Evolutionary conservation across 306 rosid genomes (phyloP), one percentile per base, ranked within the genome.

Genomic region (Elaeagnus macrophylla): DNA sequence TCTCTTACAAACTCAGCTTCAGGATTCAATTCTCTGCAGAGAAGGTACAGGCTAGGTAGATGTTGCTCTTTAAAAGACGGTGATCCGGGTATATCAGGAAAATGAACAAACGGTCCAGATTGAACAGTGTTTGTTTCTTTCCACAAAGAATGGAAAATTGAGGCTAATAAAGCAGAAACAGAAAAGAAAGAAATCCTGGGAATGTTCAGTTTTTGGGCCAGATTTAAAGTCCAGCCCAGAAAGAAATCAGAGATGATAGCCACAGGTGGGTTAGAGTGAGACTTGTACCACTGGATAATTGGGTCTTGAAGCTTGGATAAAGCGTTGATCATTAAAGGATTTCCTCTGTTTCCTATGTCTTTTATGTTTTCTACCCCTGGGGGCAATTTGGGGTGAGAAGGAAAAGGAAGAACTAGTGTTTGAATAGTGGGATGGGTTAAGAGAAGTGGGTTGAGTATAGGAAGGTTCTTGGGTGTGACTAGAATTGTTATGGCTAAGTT

Each of bases 401-500:
- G 96, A 39, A 88, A 70, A 0, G 87, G 94, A 36, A 88, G 79
- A 37, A 69, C 10, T 0, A 88, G 54, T 14, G 94, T 61, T 12
- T 73, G 55, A 45, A 83, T 16, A 8, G 62, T 7, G 57, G 88
- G 83, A 64, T 83, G 83, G 8, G 72, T 7, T 7, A 79, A 62
- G 54, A 87, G 72, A 56, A 87, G 94, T 0, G 75, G 68, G 10
- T 56, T 6, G 8, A 84, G 76, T 0, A 7, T 7, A 0, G 80
- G 54, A 41, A 88, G 80, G 73, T 77, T 88, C 15, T 81, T 83
- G 10, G 94, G 94, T 2, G 96, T 88, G 35, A 75, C 15, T 1
- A 88, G 8, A 25, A 88, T 53, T 3, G 96, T 83, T 10, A 81
- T 54, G 55, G 69, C n/a, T 20, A 77, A 7, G 60, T 61, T 64